Evolutionary conservation across 176 grass and related monocot species (phyloP).

Genomic region (Oryza brachyantha): DNA sequence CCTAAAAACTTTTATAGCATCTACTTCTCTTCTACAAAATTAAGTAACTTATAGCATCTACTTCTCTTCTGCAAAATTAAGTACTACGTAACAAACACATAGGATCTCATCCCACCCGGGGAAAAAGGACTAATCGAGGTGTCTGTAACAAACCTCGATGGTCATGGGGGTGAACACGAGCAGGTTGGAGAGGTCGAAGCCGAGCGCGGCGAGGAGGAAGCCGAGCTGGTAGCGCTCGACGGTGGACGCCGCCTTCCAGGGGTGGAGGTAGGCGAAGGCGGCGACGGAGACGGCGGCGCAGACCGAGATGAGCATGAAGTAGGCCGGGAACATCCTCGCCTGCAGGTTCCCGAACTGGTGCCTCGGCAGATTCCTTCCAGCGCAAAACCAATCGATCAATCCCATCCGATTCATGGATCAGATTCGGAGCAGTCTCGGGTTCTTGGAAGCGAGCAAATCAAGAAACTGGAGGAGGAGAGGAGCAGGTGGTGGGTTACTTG

Average conservation of each 20-base stretch:
- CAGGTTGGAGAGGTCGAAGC: constrained; percentile 85
- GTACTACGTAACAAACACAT: too few species aligned
- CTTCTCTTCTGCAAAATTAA: too few species aligned
- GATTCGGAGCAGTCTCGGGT: not conserved
- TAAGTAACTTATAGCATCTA: too few species aligned
- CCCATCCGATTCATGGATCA: not conserved
- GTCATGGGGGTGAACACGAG: constrained; percentile 97
- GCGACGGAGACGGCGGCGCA: constrained; percentile 73
- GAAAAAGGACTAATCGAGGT: too few species aligned
- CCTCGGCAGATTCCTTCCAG: constrained; percentile 78
- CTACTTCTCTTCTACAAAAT: not conserved
- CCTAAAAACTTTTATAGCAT: too few species aligned
- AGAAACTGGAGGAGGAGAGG: not conserved
- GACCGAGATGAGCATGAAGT: constrained; percentile 70
- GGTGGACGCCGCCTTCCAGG: constrained; percentile 70
- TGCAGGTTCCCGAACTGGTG: constrained; percentile 97
- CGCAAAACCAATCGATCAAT: not conserved
- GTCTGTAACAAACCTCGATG: constrained; percentile 61
- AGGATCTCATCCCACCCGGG: too few species aligned
- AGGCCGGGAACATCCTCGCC: constrained; percentile 96
- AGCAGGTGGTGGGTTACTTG: constrained; percentile 47
- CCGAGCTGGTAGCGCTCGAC: constrained; percentile 85
- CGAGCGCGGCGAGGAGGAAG: constrained; percentile 74
- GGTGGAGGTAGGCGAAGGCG: constrained; percentile 89
- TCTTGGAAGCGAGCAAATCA: not conserved